Conservation (phyloP, 164 flowering plant genomes). For the Buxus sempervirens region DNA sequence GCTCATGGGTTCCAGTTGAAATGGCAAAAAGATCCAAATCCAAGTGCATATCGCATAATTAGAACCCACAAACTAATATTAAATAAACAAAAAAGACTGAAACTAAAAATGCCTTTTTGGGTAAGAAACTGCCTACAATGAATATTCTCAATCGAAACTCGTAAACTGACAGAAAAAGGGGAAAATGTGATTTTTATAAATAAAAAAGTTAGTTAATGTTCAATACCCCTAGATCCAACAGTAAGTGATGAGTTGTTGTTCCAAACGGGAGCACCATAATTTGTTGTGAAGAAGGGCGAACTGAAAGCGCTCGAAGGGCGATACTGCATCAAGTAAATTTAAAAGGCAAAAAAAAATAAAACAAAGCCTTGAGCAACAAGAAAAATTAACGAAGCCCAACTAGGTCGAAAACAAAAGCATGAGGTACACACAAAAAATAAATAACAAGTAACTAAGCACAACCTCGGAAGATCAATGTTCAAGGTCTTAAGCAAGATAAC, state of each 20-base stretch:
- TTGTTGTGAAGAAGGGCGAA: constrained; percentile 65
- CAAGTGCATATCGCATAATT: too few species aligned
- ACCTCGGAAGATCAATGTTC: neutral
- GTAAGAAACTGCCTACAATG: too few species aligned
- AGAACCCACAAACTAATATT: too few species aligned
- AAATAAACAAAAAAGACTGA: too few species aligned
- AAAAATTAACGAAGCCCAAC: neutral
- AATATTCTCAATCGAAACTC: too few species aligned
- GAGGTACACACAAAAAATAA: neutral
- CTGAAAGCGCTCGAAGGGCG: constrained; percentile 71
- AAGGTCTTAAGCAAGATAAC: neutral
- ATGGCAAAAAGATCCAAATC: too few species aligned
- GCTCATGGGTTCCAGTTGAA: too few species aligned
- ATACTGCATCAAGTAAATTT: constrained; percentile 38
- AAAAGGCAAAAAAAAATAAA: neutral
- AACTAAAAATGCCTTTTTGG: too few species aligned
- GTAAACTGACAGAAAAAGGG: too few species aligned
- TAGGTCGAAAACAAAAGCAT: neutral
- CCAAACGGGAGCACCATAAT: constrained; percentile 80
- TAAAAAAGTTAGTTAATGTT: neutral
- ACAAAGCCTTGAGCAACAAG: neutral
- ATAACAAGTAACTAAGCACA: neutral
- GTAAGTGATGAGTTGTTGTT: constrained; percentile 78
- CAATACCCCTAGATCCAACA: constrained; percentile 71
- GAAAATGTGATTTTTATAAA: neutral